phyloP scores from a whole-genome alignment of 164 flowering plant species.

The Stephania cephalantha region DNA sequence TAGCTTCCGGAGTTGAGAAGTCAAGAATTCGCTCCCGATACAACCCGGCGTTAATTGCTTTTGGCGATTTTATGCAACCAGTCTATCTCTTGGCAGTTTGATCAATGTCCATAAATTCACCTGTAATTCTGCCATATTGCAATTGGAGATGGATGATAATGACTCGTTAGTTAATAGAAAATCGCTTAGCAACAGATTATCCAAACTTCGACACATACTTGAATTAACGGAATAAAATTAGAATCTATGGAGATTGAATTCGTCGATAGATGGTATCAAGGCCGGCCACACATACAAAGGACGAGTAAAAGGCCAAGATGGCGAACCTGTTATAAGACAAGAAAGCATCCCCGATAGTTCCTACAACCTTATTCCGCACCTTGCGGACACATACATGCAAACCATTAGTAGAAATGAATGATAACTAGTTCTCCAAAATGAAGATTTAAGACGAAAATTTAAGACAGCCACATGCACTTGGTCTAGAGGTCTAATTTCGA shows the following conservation, averaged over 20 bases:
- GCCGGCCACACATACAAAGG: background rate
- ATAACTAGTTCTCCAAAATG: background rate
- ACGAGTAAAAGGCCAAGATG: background rate
- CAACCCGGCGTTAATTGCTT: background rate
- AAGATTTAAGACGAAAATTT: background rate
- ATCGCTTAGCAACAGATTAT: no score
- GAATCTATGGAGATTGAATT: no score
- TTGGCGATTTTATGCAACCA: background rate
- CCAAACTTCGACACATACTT: background rate
- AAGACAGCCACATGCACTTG: conserved; percentile 57
- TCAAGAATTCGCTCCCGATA: background rate
- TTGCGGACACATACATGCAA: conserved; percentile 81
- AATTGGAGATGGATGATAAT: background rate
- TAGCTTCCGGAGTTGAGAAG: background rate
- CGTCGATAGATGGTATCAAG: background rate
- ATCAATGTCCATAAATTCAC: conserved; percentile 6
- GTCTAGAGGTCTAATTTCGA: conserved; percentile 66
- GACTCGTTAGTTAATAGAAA: background rate
- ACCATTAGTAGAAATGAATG: background rate
- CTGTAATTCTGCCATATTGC: conserved; percentile 4
- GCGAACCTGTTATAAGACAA: conserved; percentile 71
- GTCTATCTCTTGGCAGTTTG: background rate
- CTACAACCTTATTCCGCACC: conserved; percentile 84
- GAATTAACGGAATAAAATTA: background rate
- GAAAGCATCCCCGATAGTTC: conserved; percentile 74